A percentile compares a stretch with the other conserved stretches of the same genome.
Evolutionary conservation across 257 asterid genomes (phyloP).

Genomic region (Mitragyna speciosa): DNA sequence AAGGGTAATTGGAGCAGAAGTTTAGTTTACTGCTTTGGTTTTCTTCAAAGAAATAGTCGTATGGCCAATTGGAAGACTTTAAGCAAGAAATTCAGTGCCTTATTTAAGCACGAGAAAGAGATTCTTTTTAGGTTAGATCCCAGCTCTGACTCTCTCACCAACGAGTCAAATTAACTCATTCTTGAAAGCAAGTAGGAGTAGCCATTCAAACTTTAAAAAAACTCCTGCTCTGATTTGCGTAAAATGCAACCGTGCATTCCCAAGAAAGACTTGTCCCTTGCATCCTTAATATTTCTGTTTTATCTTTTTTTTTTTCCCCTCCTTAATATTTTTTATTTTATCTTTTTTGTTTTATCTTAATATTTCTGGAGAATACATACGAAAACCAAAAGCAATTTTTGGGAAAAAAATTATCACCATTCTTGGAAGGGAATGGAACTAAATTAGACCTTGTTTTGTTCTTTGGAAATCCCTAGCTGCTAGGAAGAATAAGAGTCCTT

Average conservation of each 20-base stretch:
- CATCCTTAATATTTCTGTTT: too few species aligned
- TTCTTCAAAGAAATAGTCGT: slow-evolving; percentile 1
- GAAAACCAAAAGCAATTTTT: too few species aligned
- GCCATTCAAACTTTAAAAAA: neutral
- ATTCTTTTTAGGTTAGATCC: slow-evolving; percentile 46
- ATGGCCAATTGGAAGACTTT: neutral
- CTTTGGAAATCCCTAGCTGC: too few species aligned
- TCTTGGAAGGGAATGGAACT: too few species aligned
- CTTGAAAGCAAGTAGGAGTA: neutral
- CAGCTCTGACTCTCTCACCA: neutral
- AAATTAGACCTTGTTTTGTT: too few species aligned
- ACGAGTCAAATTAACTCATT: neutral
- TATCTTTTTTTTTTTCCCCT: too few species aligned
- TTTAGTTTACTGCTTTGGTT: neutral
- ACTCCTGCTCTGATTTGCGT: too few species aligned
- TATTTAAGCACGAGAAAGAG: slow-evolving; percentile 36
- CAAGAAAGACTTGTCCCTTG: neutral
- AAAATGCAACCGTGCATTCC: neutral
- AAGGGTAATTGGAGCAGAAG: slow-evolving; percentile 16
- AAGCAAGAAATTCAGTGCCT: slow-evolving; percentile 40
- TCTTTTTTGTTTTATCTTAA: too few species aligned
- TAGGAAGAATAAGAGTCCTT: too few species aligned
- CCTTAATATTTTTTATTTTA: too few species aligned
- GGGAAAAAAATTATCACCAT: too few species aligned
- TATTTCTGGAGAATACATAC: too few species aligned